Conservation (phyloP, 177 flowering plant species). For the Viscum album region DNA sequence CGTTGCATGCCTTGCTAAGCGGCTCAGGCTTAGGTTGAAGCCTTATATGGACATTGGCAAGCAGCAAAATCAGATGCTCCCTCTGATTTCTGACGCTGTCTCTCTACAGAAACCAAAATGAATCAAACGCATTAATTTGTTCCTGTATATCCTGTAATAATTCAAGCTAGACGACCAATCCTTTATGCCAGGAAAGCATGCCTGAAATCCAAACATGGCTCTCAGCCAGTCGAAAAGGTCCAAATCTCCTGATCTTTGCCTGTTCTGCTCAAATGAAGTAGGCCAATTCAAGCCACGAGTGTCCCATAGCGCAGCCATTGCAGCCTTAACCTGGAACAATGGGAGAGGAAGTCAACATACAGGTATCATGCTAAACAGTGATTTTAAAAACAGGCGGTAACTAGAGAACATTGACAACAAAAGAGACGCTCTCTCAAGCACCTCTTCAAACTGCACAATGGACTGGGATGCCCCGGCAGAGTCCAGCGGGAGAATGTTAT, state of each 20-base stretch:
- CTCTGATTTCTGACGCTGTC: conserved; percentile 97
- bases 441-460: conserved; percentile 96
- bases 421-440: conserved; percentile 2
- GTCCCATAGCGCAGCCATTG: conserved; percentile 73
- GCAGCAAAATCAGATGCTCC: conserved; percentile 79
- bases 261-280: conserved; percentile 50
- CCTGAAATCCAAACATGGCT: conserved; percentile 99
- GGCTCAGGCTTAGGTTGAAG: conserved; percentile 88
- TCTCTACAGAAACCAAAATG: conserved; percentile 39
- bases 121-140: not conserved
- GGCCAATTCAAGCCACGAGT: conserved; percentile 87
- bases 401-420: not conserved
- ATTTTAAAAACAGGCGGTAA: not conserved
- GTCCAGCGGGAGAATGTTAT: conserved; percentile 92
- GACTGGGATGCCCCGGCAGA: conserved; percentile 81
- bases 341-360: not conserved
- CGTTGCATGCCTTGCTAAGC: conserved; percentile 49
- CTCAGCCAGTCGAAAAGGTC: conserved; percentile 95
- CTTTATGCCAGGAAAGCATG: conserved; percentile 9
- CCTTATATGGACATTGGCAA: conserved; percentile 75
- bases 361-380: conserved; percentile 1
- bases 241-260: conserved; percentile 61
- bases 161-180: not conserved
- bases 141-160: not conserved
- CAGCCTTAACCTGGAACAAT: conserved; percentile 66